Base-by-base conservation (phyloP, 768 basidiomycete genomes). In the Lactifluus volemus region DNA sequence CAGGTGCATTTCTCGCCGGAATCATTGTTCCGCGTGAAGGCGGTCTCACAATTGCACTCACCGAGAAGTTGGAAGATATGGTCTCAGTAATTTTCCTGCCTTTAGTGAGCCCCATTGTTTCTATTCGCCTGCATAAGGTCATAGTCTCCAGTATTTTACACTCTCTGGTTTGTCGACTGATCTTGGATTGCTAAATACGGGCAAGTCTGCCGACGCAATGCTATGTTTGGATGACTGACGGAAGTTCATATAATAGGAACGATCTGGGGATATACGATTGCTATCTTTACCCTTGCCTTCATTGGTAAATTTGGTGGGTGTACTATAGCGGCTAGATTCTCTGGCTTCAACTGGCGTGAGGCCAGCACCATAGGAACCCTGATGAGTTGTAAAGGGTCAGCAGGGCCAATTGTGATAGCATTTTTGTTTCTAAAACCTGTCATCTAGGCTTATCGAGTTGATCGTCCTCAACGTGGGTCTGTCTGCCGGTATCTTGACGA, bases 381-480 rank as follows among this genome's bases (percentile, higher is more conserved):
- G 54, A 98, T 99, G 95, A 89, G 86, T 68, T 96, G 94, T 70
- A 95, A 98, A 79, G 94, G 92, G 88, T 88, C 59, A 39, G 77
- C 54, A 56, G 32, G 42, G 17, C 10, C 29, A 56, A 52, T 4
- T 36, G 2, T 9, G 1, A n/a, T 10, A 21, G 21, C 29, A 29
- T 1, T n/a, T 11, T 21, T 48, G 6, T 44, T 5, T 7, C 41
- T 53, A 36, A 54, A 42, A 2, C 15, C 6, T 12, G 9, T 49
- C n/a, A 53, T 17, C 39, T 53, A 90, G 88, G 25, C 78, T 97
- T 5, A 89, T 98, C 10, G 95, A 97, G 69, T 78, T 98, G 17
- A 97, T 98, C 67, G 95, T 98, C 4, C 84, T 98, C 63, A 99
- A 98, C 67, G 90, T 98, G 63, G 95, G 96, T 3, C 77, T 96